Base-by-base conservation (phyloP, 1,139 yeast species). In the Kazachstania sp. region DNA sequence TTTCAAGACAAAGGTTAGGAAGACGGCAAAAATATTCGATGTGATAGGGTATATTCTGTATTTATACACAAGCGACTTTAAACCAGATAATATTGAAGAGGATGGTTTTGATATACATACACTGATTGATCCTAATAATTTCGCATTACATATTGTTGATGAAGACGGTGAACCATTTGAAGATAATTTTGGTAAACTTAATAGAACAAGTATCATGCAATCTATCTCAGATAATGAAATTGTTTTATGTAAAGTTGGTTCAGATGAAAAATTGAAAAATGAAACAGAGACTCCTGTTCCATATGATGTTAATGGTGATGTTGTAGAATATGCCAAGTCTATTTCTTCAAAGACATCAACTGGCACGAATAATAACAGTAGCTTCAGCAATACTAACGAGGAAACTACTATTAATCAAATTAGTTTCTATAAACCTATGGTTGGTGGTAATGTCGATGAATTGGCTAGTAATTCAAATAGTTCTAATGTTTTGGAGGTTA, bases 131-230 rank as follows among this genome's bases (percentile, higher is more conserved):
- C 85, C 87, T 0, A 82, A 83, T 57, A 68, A 69, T 45, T 84
- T 87, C 82, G 70, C 81, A 46, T 57, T 83, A n/a, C 83, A 80
- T 50, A 66, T 83, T 40, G 84, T 81, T 0, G 94, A 84, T 59
- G 92, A 83, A 51, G 90, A 83, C 60, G 92, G 92, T 7, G 88
- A 83, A 48, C 77, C 80, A n/a, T 83, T 81, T 55, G 86, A 83
- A 30, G 80, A 75, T 43, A 77, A 83, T 26, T 83, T 84, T 69
- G 92, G 92, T 3, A 72, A 81, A 3, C 67, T 84, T 46, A 83
- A 78, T 43, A 68, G 90, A 53, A 69, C 74, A 0, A 71, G 83
- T 47, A 54, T 66, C 4, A 67, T 83, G 34, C 66, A 75, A 3
- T 74, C 85, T 0, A 79, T 83, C 57, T 82, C 83, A 42, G 83